These are phyloP conservation scores for Trichoderma cornu-damae DNA, from an alignment of 2,329 filamentous ascomycete species.

Conservation along the genomic window DNA sequence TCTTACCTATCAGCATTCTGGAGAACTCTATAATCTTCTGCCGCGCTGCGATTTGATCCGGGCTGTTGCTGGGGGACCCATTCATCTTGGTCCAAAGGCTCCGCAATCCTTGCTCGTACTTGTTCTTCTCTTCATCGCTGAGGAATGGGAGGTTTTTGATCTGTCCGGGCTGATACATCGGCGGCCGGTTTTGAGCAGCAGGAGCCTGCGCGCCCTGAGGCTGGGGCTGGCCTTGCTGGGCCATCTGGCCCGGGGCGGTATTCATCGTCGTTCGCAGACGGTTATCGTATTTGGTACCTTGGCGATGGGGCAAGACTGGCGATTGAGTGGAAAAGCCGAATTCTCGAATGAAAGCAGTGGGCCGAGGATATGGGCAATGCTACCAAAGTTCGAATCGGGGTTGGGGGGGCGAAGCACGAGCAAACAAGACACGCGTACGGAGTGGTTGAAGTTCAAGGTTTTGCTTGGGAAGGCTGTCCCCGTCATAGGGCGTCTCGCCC, in stretches of 20 bases:
- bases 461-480: conserved; percentile 7
- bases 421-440: conserved; percentile 3
- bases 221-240: conserved; percentile 25
- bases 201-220: conserved; percentile 25
- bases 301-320: neutral
- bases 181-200: conserved; percentile 28
- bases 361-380: too few relatives aligned
- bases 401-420: neutral
- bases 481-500: too few relatives aligned
- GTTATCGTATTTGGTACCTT: neutral
- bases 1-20: conserved; percentile 50
- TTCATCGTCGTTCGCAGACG: conserved; percentile 24
- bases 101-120: conserved; percentile 54
- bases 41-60: conserved; percentile 46
- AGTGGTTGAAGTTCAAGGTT: conserved; percentile 6
- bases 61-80: conserved; percentile 42
- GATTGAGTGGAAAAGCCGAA: neutral
- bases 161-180: conserved; percentile 48
- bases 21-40: conserved; percentile 59
- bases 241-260: conserved; percentile 24
- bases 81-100: conserved; percentile 51
- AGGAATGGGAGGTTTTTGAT: conserved; percentile 49
- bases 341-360: neutral
- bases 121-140: conserved; percentile 50
- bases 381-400: neutral